Percentiles rank a stretch among this genome's conserved stretches.
Evolutionary conservation across 495 filamentous ascomycete species (phyloP).

Genomic region (Trichoderma orchidacearum): DNA sequence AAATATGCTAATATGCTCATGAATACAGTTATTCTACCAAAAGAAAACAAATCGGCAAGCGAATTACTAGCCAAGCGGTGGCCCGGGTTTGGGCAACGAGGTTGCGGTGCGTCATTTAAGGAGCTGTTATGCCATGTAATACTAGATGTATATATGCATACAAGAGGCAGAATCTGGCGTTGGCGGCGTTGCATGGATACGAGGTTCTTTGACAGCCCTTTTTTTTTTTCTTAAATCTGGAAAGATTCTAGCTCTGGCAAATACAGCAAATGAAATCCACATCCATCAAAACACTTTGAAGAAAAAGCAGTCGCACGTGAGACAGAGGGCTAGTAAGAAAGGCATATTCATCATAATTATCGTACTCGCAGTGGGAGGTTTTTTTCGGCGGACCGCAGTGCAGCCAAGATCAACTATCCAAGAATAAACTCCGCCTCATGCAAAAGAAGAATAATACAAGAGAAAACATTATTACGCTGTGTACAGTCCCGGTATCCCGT

Average conservation of each 20-base stretch:
- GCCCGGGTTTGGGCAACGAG: conserved; percentile 25
- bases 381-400: not conserved
- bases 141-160: not conserved
- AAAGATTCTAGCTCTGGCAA: no score
- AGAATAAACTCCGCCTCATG: conserved; percentile 4
- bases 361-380: not conserved
- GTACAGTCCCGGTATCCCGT: not conserved
- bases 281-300: no score
- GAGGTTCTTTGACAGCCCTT: no score
- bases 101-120: not conserved
- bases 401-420: conserved; percentile 1
- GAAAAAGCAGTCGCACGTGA: no score
- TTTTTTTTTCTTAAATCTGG: no score
- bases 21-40: conserved; percentile 34
- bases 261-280: no score
- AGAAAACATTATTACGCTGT: conserved; percentile 8
- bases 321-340: not conserved
- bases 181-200: no score
- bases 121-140: not conserved
- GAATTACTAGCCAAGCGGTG: conserved; percentile 20
- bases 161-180: no score
- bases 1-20: not conserved
- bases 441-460: conserved; percentile 1
- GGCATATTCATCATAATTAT: conserved; percentile 1
- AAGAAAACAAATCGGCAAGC: conserved; percentile 39